Evolutionary conservation across 495 filamentous ascomycete species (phyloP).

Genomic region (Hyaloscypha bicolor): DNA sequence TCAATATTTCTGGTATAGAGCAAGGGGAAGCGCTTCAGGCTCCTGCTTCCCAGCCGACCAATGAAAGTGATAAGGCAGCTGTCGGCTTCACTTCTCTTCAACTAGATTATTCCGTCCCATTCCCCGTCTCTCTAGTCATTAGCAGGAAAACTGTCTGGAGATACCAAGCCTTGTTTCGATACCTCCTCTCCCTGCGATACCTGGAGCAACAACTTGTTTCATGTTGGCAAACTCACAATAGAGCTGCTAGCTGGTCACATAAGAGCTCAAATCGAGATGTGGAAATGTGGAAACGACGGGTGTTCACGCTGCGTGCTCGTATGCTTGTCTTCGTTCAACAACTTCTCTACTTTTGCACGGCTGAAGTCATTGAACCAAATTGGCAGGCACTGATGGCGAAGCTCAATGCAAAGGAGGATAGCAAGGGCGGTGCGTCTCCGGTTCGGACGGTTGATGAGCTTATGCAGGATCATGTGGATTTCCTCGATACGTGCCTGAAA

Average conservation of each 20-base stretch:
- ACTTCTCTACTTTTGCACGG: constrained; percentile 92
- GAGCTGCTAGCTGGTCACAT: constrained; percentile 81
- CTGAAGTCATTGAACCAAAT: constrained; percentile 96
- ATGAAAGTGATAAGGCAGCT: constrained; percentile 82
- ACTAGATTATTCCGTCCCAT: constrained; percentile 91
- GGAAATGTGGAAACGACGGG: constrained; percentile 90
- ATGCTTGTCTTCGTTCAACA: constrained; percentile 99
- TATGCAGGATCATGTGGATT: constrained; percentile 99
- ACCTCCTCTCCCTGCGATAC: constrained; percentile 84
- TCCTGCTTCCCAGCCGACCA: constrained; percentile 49
- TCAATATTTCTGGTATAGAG: constrained; percentile 92
- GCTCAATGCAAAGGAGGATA: constrained; percentile 56
- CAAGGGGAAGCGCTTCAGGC: constrained; percentile 70
- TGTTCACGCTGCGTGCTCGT: constrained; percentile 87
- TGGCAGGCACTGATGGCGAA: constrained; percentile 90
- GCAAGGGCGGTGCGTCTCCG: constrained; percentile 42
- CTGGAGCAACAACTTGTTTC: constrained; percentile 81
- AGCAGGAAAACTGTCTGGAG: constrained; percentile 93
- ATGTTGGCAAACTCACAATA: constrained; percentile 88
- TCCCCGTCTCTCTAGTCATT: constrained; percentile 95
- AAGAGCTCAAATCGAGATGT: constrained; percentile 70
- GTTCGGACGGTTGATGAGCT: constrained; percentile 88
- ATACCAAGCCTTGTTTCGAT: constrained; percentile 95
- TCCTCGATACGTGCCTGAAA: constrained; percentile 95
- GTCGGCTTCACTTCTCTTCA: constrained; percentile 88